Percentiles rank a stretch among this genome's conserved stretches.
Conservation (phyloP, 257 asterid genomes). For the Jacaranda copaia region DNA sequence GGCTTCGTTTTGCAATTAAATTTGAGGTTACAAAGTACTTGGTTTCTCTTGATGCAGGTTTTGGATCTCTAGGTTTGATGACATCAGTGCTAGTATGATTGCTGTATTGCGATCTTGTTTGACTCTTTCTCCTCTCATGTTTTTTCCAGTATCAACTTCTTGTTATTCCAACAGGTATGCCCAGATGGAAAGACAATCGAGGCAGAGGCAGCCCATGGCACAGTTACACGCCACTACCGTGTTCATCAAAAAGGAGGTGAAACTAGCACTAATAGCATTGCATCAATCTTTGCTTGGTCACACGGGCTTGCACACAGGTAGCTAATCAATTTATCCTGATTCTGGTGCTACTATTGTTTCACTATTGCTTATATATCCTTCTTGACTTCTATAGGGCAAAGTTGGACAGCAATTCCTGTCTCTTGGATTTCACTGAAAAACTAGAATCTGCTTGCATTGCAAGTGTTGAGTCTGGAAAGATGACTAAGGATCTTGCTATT, state of each 20-base stretch:
- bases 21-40: slow-evolving; percentile 20
- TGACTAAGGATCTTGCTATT: slow-evolving; percentile 98
- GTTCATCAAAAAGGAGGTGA: slow-evolving; percentile 98
- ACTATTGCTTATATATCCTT: background rate
- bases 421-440: slow-evolving; percentile 79
- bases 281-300: slow-evolving; percentile 99
- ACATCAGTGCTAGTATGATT: slow-evolving; percentile 86
- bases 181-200: slow-evolving; percentile 98
- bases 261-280: slow-evolving; percentile 98
- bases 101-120: slow-evolving; percentile 27
- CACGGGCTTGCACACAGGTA: slow-evolving; percentile 99
- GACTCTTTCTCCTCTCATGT: slow-evolving; percentile 5
- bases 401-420: slow-evolving; percentile 70
- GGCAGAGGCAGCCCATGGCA: slow-evolving; percentile 99
- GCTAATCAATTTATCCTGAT: background rate
- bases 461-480: slow-evolving; percentile 89
- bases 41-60: slow-evolving; percentile 63
- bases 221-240: slow-evolving; percentile 95
- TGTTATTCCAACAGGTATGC: slow-evolving; percentile 66
- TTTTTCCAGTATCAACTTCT: slow-evolving; percentile 16
- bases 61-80: slow-evolving; percentile 99
- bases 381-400: slow-evolving; percentile 65
- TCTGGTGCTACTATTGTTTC: background rate
- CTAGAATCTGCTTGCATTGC: slow-evolving; percentile 87
- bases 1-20: slow-evolving; percentile 21